These are phyloP conservation scores for Nigrograna mackinnonii DNA, from an alignment of 2,329 filamentous ascomycete species.

Conservation along the genomic window DNA sequence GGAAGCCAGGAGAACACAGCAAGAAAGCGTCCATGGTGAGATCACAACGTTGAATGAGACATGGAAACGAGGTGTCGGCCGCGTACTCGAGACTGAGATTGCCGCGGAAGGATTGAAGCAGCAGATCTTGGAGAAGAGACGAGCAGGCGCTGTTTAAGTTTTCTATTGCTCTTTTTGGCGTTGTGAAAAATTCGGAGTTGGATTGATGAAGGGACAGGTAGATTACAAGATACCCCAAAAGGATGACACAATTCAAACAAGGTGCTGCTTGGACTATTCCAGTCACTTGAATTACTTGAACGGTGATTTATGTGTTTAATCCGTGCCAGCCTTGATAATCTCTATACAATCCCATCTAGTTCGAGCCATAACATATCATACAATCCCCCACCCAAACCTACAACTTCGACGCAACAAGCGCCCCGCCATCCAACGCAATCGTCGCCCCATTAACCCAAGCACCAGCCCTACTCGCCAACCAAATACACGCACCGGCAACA, in stretches of 20 bases:
- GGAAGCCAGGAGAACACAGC: conserved; percentile 67
- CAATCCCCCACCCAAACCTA: conserved; percentile 17
- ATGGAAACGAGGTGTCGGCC: conserved; percentile 79
- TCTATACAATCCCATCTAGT: too few relatives aligned
- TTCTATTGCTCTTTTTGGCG: neutral
- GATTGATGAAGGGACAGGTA: too few relatives aligned
- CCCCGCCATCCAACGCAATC: conserved; percentile 47
- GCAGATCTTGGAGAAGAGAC: conserved; percentile 39
- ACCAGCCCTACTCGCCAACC: conserved; percentile 69
- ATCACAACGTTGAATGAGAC: conserved; percentile 72
- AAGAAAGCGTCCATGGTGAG: conserved; percentile 74
- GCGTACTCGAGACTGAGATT: conserved; percentile 83
- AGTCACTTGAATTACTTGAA: too few relatives aligned
- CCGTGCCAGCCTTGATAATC: too few relatives aligned
- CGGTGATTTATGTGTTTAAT: too few relatives aligned
- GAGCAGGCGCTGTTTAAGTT: conserved; percentile 34
- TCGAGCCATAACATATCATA: too few relatives aligned
- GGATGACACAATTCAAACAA: too few relatives aligned
- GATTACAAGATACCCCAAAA: too few relatives aligned
- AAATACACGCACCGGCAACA: conserved; percentile 73
- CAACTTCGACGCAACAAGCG: conserved; percentile 40
- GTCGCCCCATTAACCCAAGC: conserved; percentile 48
- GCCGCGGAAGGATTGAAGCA: conserved; percentile 71
- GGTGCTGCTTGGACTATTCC: too few relatives aligned
- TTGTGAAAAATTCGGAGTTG: too few relatives aligned